Conservation (phyloP, 768 basidiomycete genomes). For the Lactarius sanguifluus region DNA sequence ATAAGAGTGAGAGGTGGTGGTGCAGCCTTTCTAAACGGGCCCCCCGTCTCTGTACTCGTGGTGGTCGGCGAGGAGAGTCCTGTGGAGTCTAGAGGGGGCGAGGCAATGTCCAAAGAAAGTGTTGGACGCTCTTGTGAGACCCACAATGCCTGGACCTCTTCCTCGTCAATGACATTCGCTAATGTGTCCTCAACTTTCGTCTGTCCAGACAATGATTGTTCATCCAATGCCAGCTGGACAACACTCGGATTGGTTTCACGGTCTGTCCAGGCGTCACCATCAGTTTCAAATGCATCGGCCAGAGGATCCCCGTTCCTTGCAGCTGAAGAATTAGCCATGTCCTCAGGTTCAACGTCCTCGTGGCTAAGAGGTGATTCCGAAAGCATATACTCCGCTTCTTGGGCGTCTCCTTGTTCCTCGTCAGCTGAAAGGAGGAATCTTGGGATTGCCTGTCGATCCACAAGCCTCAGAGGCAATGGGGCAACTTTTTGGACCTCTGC, state of each 20-base stretch:
- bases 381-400: constrained; percentile 20
- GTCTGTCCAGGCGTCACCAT: constrained; percentile 59
- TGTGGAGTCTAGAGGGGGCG: constrained; percentile 36
- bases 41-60: constrained; percentile 19
- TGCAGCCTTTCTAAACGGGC: constrained; percentile 42
- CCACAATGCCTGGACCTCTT: constrained; percentile 36
- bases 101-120: constrained; percentile 43
- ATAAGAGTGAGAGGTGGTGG: constrained; percentile 54
- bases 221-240: constrained; percentile 54
- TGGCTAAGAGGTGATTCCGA: constrained; percentile 28
- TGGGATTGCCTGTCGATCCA: constrained; percentile 40
- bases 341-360: constrained; percentile 41
- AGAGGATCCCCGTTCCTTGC: constrained; percentile 48
- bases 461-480: constrained; percentile 52
- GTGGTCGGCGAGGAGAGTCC: constrained; percentile 41
- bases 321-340: constrained; percentile 42
- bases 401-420: constrained; percentile 30
- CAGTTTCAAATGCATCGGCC: constrained; percentile 63
- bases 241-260: constrained; percentile 45
- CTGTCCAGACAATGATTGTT: constrained; percentile 37
- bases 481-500: constrained; percentile 33
- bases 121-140: constrained; percentile 34
- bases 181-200: constrained; percentile 37
- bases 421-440: constrained; percentile 29
- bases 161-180: constrained; percentile 44